phyloP scores from a whole-genome alignment of 345 rosid species.

The Clarkia xantiana region DNA sequence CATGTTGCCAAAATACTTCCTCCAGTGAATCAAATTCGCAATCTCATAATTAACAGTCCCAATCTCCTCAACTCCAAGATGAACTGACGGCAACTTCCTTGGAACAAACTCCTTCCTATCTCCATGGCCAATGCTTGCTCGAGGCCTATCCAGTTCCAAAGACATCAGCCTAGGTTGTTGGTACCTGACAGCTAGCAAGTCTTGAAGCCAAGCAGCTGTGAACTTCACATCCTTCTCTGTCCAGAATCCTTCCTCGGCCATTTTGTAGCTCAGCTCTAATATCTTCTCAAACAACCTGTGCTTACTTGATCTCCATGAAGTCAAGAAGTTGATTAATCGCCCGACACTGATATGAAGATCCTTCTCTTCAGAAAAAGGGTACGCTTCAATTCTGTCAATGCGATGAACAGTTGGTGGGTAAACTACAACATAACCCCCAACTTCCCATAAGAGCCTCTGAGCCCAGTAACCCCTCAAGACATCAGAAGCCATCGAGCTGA shows the following conservation, averaged over 20 bases:
- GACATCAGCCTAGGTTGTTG: slow-evolving; percentile 97
- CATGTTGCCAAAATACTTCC: slow-evolving; percentile 84
- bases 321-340: slow-evolving; percentile 64
- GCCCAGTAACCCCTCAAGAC: slow-evolving; percentile 97
- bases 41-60: slow-evolving; percentile 86
- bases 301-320: slow-evolving; percentile 79
- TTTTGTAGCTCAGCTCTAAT: slow-evolving; percentile 72
- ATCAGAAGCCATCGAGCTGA: slow-evolving; percentile 97
- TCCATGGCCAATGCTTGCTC: slow-evolving; percentile 76
- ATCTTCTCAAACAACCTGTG: slow-evolving; percentile 80
- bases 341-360: slow-evolving; percentile 98
- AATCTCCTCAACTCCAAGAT: slow-evolving; percentile 90
- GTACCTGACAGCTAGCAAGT: slow-evolving; percentile 87
- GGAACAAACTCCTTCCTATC: slow-evolving; percentile 86
- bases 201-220: slow-evolving; percentile 97
- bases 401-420: slow-evolving; percentile 93
- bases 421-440: slow-evolving; percentile 84
- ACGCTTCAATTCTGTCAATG: slow-evolving; percentile 70
- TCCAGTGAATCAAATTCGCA: slow-evolving; percentile 85
- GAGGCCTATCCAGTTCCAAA: slow-evolving; percentile 68
- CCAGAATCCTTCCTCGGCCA: slow-evolving; percentile 98
- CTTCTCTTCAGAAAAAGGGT: slow-evolving; percentile 93
- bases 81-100: slow-evolving; percentile 75
- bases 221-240: slow-evolving; percentile 72
- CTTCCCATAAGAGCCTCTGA: slow-evolving; percentile 95